Percentiles rank a stretch among this genome's conserved stretches.
Evolutionary conservation across 768 basidiomycete species (phyloP).

Genomic region (Kwoniella bestiolae): DNA sequence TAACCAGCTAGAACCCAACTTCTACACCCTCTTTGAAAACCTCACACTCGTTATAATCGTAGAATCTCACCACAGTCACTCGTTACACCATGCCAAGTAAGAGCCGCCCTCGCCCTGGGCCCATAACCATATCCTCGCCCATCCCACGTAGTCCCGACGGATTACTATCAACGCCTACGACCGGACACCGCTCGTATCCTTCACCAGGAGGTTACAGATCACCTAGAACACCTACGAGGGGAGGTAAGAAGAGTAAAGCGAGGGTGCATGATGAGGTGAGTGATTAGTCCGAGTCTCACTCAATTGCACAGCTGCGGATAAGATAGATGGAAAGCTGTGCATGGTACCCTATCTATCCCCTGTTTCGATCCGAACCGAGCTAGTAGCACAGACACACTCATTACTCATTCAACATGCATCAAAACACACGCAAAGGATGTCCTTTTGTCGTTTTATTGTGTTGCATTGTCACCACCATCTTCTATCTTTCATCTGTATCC

Average conservation of each 20-base stretch:
- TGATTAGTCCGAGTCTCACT: background rate
- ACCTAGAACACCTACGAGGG: constrained; percentile 17
- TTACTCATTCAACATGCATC: background rate
- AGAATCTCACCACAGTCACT: background rate
- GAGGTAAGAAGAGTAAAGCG: constrained; percentile 10
- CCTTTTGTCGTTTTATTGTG: background rate
- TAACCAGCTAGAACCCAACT: too few species aligned
- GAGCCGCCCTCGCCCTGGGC: constrained; percentile 12
- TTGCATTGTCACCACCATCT: too few species aligned
- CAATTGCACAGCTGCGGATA: constrained; percentile 2
- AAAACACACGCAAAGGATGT: background rate
- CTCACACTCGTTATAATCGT: background rate
- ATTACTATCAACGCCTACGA: background rate
- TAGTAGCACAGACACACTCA: background rate
- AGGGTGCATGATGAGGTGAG: constrained; percentile 29
- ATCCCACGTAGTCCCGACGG: constrained; percentile 23
- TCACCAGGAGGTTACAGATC: constrained; percentile 8
- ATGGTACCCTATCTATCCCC: background rate
- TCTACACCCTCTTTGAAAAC: too few species aligned
- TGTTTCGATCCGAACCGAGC: background rate
- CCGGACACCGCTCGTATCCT: constrained; percentile 3
- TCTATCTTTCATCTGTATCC: too few species aligned
- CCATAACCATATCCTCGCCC: constrained; percentile 23
- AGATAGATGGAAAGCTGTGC: background rate
- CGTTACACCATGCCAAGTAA: background rate